Evolutionary conservation across 345 rosid genomes (phyloP).

Genomic region (Triadica sebifera): DNA sequence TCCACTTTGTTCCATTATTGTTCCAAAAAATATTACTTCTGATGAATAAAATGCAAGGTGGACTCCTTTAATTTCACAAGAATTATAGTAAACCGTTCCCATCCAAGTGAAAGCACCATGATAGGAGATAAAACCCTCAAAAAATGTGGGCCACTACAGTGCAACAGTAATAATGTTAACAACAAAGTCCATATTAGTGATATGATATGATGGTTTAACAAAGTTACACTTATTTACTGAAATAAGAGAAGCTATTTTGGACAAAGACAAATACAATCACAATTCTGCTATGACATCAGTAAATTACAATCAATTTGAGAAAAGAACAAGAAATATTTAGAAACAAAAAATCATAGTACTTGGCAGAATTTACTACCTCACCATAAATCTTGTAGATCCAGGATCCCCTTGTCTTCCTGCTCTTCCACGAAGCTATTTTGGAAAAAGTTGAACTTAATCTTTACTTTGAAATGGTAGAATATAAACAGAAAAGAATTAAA

Average conservation of each 20-base stretch:
- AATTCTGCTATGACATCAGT: background rate
- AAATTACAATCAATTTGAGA: background rate
- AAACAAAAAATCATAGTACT: background rate
- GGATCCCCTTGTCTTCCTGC: conserved; percentile 99
- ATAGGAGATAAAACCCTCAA: too few species aligned
- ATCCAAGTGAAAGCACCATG: too few species aligned
- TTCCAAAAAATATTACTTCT: background rate
- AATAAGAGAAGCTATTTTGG: too few species aligned
- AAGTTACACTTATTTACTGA: background rate
- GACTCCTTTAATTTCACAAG: too few species aligned
- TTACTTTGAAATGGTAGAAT: conserved; percentile 3
- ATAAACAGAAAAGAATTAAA: conserved; percentile 10
- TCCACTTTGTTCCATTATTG: background rate
- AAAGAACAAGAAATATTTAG: too few species aligned
- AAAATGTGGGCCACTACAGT: too few species aligned
- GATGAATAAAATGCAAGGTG: background rate
- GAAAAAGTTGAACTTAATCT: conserved; percentile 9
- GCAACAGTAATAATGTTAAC: too few species aligned
- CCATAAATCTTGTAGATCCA: conserved; percentile 95
- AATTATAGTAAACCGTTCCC: too few species aligned
- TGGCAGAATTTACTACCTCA: conserved; percentile 50
- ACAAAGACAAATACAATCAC: too few species aligned
- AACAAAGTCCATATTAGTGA: too few species aligned
- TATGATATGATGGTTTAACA: background rate
- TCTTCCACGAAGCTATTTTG: conserved; percentile 86